These are phyloP conservation scores for Aspergillus pseudotamarii DNA, from an alignment of 2,329 filamentous ascomycete genomes.

Conservation along the genomic window DNA sequence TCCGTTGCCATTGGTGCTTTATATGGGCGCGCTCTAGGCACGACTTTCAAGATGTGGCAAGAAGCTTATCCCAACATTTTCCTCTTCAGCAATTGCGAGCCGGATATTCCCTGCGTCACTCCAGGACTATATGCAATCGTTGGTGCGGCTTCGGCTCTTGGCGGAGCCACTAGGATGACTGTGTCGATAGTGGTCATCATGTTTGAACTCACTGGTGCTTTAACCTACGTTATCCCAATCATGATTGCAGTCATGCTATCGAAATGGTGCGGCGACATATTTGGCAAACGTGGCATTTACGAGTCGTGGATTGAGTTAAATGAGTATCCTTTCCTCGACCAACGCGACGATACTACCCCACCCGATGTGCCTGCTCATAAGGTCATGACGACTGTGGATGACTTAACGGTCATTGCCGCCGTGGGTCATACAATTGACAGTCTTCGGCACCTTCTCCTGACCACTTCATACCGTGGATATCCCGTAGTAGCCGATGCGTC, in stretches of 20 bases:
- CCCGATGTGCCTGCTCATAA: slow-evolving; percentile 84
- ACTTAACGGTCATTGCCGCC: slow-evolving; percentile 83
- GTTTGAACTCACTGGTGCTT: slow-evolving; percentile 95
- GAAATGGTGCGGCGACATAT: slow-evolving; percentile 97
- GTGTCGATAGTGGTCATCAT: slow-evolving; percentile 99
- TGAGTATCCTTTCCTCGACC: slow-evolving; percentile 93
- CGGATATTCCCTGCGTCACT: slow-evolving; percentile 84
- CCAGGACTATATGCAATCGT: slow-evolving; percentile 97
- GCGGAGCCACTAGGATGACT: slow-evolving; percentile 92
- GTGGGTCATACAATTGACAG: slow-evolving; percentile 83
- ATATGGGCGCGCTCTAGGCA: slow-evolving; percentile 84
- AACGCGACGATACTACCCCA: slow-evolving; percentile 75
- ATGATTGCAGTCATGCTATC: slow-evolving; percentile 99
- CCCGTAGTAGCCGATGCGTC: slow-evolving; percentile 80
- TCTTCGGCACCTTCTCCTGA: slow-evolving; percentile 69
- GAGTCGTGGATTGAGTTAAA: slow-evolving; percentile 97
- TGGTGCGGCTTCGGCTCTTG: slow-evolving; percentile 90
- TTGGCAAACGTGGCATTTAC: slow-evolving; percentile 91
- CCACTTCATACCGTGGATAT: slow-evolving; percentile 84
- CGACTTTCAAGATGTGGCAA: slow-evolving; percentile 87
- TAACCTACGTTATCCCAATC: slow-evolving; percentile 95
- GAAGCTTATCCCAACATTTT: slow-evolving; percentile 75
- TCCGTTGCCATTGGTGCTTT: slow-evolving; percentile 95
- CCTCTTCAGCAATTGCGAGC: slow-evolving; percentile 77
- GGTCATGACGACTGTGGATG: slow-evolving; percentile 90